Conservation (phyloP, 345 rosid species). For the Bruguiera parviflora region DNA sequence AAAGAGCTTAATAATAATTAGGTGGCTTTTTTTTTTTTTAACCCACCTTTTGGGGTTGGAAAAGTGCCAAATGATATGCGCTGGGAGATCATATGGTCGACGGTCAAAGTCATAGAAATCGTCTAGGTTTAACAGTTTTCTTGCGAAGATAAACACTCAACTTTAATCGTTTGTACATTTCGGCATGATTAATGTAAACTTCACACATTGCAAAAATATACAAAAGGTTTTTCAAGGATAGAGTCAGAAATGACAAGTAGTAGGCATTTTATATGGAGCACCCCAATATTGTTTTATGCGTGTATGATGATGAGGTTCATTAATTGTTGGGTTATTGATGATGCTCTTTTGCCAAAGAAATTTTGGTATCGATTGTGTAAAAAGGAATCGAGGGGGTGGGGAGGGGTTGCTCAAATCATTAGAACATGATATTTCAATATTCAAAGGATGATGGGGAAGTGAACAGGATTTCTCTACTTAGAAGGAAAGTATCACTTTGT, state of each 20-base stretch:
- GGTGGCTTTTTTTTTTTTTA: no score
- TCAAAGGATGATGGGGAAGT: conserved; percentile 13
- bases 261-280: conserved; percentile 15
- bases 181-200: no score
- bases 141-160: no score
- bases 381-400: not conserved
- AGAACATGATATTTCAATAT: conserved; percentile 30
- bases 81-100: conserved; percentile 4
- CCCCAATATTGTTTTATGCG: not conserved
- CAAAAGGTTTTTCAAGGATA: no score
- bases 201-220: no score
- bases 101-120: conserved; percentile 33
- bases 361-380: conserved; percentile 7
- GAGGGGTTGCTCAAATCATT: conserved; percentile 31
- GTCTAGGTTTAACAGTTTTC: conserved; percentile 12
- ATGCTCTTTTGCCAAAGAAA: conserved; percentile 13
- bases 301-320: conserved; percentile 13
- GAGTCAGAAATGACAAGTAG: no score
- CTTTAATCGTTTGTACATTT: no score
- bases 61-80: conserved; percentile 9
- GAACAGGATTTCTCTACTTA: conserved; percentile 27
- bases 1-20: no score
- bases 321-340: conserved; percentile 9
- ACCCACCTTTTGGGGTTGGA: conserved; percentile 17
- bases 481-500: conserved; percentile 43